These are phyloP conservation scores for Syzygium aromaticum DNA, from an alignment of 345 rosid genomes.

Conservation along the genomic window DNA sequence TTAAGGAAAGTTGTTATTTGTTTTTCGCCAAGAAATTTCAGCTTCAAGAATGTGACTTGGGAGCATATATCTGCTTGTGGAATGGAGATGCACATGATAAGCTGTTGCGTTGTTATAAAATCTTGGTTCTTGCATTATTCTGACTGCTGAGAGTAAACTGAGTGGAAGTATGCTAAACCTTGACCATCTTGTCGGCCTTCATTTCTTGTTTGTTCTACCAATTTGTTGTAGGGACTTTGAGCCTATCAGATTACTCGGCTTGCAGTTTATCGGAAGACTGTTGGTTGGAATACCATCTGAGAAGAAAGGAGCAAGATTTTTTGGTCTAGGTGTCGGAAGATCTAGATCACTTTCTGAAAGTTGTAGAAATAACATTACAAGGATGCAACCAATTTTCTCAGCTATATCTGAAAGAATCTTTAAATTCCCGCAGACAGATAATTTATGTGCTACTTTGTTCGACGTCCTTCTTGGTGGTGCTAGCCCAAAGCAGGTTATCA, in stretches of 20 bases:
- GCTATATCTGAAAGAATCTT: slow-evolving; percentile 74
- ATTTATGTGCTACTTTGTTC: slow-evolving; percentile 81
- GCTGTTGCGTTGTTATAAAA: neutral
- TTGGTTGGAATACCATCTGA: slow-evolving; percentile 79
- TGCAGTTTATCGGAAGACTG: slow-evolving; percentile 90
- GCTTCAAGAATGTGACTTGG: neutral
- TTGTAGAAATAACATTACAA: slow-evolving; percentile 43
- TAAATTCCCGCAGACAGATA: slow-evolving; percentile 73
- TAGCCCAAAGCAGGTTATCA: slow-evolving; percentile 87
- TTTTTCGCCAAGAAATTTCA: neutral
- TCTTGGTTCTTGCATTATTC: neutral
- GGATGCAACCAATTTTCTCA: slow-evolving; percentile 59
- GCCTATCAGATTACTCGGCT: slow-evolving; percentile 84
- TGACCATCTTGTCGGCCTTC: neutral
- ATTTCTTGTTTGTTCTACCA: neutral
- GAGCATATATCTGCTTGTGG: neutral
- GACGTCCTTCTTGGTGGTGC: slow-evolving; percentile 99
- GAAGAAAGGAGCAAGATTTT: slow-evolving; percentile 79
- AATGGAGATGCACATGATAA: neutral
- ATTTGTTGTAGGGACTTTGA: slow-evolving; percentile 62
- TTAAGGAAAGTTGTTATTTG: neutral
- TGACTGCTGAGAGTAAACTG: neutral
- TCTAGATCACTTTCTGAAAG: slow-evolving; percentile 51
- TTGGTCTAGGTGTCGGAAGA: slow-evolving; percentile 73
- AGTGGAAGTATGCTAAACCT: neutral